A percentile compares a stretch with the other conserved stretches of the same genome.
These are phyloP conservation scores for Rhamnella rubrinervis DNA, from an alignment of 331 rosid species.

Conservation along the genomic window DNA sequence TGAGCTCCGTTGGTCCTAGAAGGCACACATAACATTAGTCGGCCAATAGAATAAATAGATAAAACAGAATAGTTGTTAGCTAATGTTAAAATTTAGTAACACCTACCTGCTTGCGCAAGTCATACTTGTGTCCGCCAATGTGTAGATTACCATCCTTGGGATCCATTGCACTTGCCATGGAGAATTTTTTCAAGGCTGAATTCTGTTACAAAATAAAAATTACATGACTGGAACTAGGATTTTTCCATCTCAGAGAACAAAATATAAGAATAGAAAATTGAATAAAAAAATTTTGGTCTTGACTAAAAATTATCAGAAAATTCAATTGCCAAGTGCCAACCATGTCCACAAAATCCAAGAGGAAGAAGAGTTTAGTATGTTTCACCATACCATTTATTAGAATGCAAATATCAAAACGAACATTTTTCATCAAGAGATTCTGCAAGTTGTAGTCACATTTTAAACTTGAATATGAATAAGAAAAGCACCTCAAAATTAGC, in stretches of 20 bases:
- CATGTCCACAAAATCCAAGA: too few species aligned
- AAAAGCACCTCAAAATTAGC: background rate
- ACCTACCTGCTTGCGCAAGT: constrained; percentile 60
- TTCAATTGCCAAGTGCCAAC: too few species aligned
- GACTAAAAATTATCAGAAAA: too few species aligned
- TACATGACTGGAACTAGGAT: too few species aligned
- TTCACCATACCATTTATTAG: background rate
- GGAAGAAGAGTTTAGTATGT: too few species aligned
- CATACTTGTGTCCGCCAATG: constrained; percentile 49
- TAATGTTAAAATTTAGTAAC: background rate
- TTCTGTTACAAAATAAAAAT: constrained; percentile 39
- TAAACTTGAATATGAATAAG: background rate
- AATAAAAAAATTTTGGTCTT: too few species aligned
- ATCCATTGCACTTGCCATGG: constrained; percentile 21
- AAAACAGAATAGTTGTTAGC: background rate
- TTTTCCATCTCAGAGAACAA: too few species aligned
- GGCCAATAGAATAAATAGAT: constrained; percentile 9
- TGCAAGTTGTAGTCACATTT: background rate
- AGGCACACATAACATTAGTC: constrained; percentile 2
- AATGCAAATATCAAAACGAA: constrained; percentile 5
- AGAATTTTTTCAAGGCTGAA: constrained; percentile 37
- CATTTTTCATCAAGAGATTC: background rate
- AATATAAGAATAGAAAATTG: too few species aligned
- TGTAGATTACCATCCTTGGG: constrained; percentile 18
- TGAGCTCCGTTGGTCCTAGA: constrained; percentile 57